Evolutionary conservation across 768 basidiomycete genomes (phyloP), one percentile per base, ranked within the genome.

Genomic region (Hericium coralloides): DNA sequence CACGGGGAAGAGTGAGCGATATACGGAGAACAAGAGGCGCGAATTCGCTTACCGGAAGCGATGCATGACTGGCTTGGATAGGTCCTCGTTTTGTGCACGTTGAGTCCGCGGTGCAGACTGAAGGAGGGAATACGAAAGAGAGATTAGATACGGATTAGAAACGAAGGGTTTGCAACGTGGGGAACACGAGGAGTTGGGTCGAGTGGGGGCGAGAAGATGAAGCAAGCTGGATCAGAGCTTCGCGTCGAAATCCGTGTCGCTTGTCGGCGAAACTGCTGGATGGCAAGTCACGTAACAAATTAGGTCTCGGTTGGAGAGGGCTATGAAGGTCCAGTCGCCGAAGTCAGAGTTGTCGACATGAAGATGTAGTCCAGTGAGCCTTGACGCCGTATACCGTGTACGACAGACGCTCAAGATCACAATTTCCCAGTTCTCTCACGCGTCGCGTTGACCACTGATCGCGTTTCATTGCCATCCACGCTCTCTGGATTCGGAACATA

Each of bases 41-140:
- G 38, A 55, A 20, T 17, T 22, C 68, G 67, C 87, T 75, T 77
- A 89, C 89, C 89, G 89, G 73, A 91, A 87, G 66, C 85, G 86
- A 77, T 87, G 74, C 89, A 92, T 90, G 58, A 52, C 60, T 60
- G 63, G 58, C 60, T 63, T 58, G 37, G 37, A 38, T 47, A 52
- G 37, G 47, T 64, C 79, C 82, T 84, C 79, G 80, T 76, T 82
- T 82, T 73, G 72, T 76, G 80, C 86, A 88, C 85, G 87, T 81
- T 85, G 76, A 65, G 65, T 31, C 31, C 31, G 31, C 31, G 31
- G 7, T 31, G 31, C 47, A 54, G 38, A 54, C 49, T 23, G 58
- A 10, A 43, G 58, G 63, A 52, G 51, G 41, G 48, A 45, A 56
- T 43, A 49, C 61, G 55, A 61, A 22, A 61, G 59, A 53, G 62